Conservation (phyloP, 495 filamentous ascomycete species). For the Hypoxylon trugodes region DNA sequence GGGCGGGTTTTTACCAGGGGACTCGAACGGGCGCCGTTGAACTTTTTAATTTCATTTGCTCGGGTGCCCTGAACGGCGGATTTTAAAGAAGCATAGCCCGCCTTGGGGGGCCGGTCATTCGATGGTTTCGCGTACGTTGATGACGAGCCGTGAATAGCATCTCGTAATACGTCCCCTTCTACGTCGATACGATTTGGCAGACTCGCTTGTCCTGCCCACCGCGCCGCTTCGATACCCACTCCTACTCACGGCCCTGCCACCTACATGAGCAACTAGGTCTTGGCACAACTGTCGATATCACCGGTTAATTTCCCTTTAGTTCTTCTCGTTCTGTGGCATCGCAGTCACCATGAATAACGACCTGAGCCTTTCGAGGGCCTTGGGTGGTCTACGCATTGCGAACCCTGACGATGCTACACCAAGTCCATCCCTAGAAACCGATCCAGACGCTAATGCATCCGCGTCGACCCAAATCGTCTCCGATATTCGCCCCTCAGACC, state of each 20-base stretch:
- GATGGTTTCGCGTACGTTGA: constrained; percentile 30
- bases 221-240: constrained; percentile 19
- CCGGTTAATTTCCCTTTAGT: not conserved
- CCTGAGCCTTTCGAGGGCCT: constrained; percentile 87
- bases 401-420: constrained; percentile 89
- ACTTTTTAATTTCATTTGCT: not conserved
- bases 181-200: constrained; percentile 16
- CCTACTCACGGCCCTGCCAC: constrained; percentile 22
- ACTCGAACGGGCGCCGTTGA: constrained; percentile 12
- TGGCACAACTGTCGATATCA: constrained; percentile 25
- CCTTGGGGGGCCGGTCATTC: constrained; percentile 9
- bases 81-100: not conserved
- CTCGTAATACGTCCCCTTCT: constrained; percentile 17
- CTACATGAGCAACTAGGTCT: constrained; percentile 5
- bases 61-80: constrained; percentile 1
- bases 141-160: constrained; percentile 14
- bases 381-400: constrained; percentile 95
- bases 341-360: constrained; percentile 80
- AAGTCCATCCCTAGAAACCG: constrained; percentile 57
- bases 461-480: constrained; percentile 23
- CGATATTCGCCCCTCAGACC: constrained; percentile 21
- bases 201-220: constrained; percentile 1
- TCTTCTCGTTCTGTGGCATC: constrained; percentile 2
- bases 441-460: constrained; percentile 41
- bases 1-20: constrained; percentile 28